Evolutionary conservation across 1,139 yeast genomes (phyloP), one percentile per base, ranked within the genome.

Genomic region (Scheffersomyces cryptocercus): DNA sequence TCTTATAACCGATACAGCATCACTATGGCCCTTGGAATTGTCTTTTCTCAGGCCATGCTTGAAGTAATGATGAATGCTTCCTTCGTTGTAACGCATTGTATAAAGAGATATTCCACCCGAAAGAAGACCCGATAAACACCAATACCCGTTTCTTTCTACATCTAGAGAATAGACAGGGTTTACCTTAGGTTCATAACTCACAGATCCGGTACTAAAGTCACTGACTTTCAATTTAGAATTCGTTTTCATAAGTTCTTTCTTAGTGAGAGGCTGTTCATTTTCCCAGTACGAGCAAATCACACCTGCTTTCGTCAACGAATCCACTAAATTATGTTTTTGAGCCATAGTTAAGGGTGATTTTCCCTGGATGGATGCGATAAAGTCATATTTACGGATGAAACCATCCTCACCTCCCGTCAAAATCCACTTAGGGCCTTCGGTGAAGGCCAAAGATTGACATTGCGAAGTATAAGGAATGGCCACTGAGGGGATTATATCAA

Each of bases 321-420:
- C 99, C 13, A 89, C 90, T 46, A 89, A 71, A 40, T 89, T 88
- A 62, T 93, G 99, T 55, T 82, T 82, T 62, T 93, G 99, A 2
- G 96, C 91, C 56, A 90, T 88, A 0, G 99, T 93, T 44, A 93
- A 69, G 3, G 95, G 95, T 5, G 87, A 72, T 56, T 87, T 88
- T n/a, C 98, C 98, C 55, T 88, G 91, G 26, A 93, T 79, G 1
- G 97, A 86, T 32, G 85, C 85, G 37, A 84, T 77, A 51, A 93
- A 86, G 63, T 95, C 97, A 65, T 85, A 93, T 59, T 88, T 88
- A 40, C 99, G 72, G 35, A 93, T 87, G 56, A 84, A 88, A 10
- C 99, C 99, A 62, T 93, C 99, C 52, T 88, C 95, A 5, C 99
- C 99, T 15, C 99, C 99, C 1, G 97, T 85, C 56, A 91, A 83